Evolutionary conservation across 257 asterid species (phyloP), one percentile per base, ranked within the genome.

Genomic region (Solanum ahanhuiri): DNA sequence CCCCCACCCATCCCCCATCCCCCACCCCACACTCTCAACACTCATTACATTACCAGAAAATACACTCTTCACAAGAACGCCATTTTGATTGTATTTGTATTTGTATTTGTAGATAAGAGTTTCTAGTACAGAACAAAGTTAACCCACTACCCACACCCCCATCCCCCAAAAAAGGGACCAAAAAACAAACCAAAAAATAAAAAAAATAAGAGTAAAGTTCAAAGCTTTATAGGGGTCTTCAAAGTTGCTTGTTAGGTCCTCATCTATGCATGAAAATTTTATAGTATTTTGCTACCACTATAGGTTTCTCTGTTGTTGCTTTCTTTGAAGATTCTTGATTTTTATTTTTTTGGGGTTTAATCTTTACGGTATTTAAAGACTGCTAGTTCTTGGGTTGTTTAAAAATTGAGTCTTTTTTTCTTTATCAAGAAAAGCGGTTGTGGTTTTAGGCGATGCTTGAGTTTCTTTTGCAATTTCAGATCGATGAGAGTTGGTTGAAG

Each of bases 1-100:
- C 85, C 90, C 22, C 22, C 2, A 11, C 3, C 20, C 2, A 11
- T 1, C 20, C 20, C 54, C 6, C 15, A 43, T n/a, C 51, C 14
- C 57, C 20, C 18, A 5, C 22, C 9, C 89, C 71, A 71, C 22
- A 64, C 69, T 33, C 60, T 15, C 51, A 66, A 18, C 67, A 18
- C 87, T 54, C 23, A 43, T 48, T 51, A 54, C 89, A 57, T 58
- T 86, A 57, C 34, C 82, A 82, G 86, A 83, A 88, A 71, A 85
- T 87, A 41, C 89, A 86, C 86, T 77, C 37, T 43, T 89, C 89
- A 81, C 88, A 85, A 79, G 81, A 75, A 82, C 91, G 72, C 18
- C 34, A 81, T 85, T 82, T 85, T 75, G 57, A n/a, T 76, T 76
- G 64, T 43, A 77, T 12, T 77, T 77, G 23, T 77, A 77, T 12